Percentiles rank a stretch among this genome's conserved stretches.
Conservation (phyloP, 164 flowering plant species). For the Buxus sempervirens region DNA sequence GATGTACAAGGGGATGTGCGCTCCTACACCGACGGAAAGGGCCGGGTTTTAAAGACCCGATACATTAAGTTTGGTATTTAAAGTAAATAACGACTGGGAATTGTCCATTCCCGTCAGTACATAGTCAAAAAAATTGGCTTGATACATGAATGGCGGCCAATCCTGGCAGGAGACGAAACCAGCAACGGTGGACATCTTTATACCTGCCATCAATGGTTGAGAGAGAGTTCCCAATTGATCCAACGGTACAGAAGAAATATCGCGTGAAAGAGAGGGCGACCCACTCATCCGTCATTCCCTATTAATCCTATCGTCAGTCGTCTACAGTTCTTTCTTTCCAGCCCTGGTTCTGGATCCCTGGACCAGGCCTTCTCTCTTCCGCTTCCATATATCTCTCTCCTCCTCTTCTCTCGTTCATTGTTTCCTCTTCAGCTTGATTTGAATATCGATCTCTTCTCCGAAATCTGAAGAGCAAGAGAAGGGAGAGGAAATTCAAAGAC, state of each 20-base stretch:
- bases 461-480: background rate
- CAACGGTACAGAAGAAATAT: conserved; percentile 13
- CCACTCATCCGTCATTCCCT: conserved; percentile 1
- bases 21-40: too few relatives aligned
- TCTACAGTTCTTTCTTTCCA: conserved; percentile 4
- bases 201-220: background rate
- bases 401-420: background rate
- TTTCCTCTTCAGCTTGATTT: background rate
- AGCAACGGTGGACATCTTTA: background rate
- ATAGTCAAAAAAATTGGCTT: too few relatives aligned
- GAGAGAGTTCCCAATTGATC: background rate
- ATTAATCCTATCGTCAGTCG: conserved; percentile 7
- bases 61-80: too few relatives aligned
- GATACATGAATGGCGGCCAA: too few relatives aligned
- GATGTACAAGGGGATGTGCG: too few relatives aligned
- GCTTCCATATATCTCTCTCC: background rate
- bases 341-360: conserved; percentile 22
- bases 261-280: conserved; percentile 8
- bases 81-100: too few relatives aligned
- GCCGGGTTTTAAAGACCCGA: too few relatives aligned
- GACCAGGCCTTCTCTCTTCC: conserved; percentile 12
- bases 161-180: background rate
- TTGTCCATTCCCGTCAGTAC: too few relatives aligned
- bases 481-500: background rate
- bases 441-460: background rate